Conservation (phyloP, 1,139 yeast genomes). For the Protomyces gravidus region DNA sequence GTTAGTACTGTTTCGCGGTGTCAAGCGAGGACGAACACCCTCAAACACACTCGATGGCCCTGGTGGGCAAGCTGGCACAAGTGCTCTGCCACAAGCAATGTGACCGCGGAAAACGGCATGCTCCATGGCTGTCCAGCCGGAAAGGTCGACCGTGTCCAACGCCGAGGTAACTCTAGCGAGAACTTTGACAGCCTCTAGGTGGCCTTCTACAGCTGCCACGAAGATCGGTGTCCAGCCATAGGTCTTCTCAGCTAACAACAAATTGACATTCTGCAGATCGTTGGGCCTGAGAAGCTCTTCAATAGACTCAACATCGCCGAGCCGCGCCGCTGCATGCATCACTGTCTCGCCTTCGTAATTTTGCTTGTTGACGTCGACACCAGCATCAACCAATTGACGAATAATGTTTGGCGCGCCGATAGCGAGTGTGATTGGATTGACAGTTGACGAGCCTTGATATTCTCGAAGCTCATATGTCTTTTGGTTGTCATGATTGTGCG, state of each 20-base stretch:
- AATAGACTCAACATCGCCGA: slow-evolving; percentile 55
- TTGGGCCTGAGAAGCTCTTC: slow-evolving; percentile 48
- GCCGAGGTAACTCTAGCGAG: slow-evolving; percentile 55
- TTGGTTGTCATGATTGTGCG: slow-evolving; percentile 40
- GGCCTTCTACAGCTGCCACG: slow-evolving; percentile 87
- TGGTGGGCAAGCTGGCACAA: slow-evolving; percentile 42
- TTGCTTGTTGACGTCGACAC: slow-evolving; percentile 60
- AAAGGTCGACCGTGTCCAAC: slow-evolving; percentile 61
- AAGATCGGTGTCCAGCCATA: slow-evolving; percentile 97
- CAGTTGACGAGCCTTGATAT: not conserved
- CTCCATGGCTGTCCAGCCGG: slow-evolving; percentile 97
- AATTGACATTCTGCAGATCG: slow-evolving; percentile 54
- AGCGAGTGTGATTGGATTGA: slow-evolving; percentile 18
- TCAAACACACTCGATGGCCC: slow-evolving; percentile 24
- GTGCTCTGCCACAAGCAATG: slow-evolving; percentile 61
- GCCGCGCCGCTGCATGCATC: slow-evolving; percentile 69
- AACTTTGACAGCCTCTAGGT: slow-evolving; percentile 51
- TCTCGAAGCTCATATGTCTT: slow-evolving; percentile 43
- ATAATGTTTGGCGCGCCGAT: slow-evolving; percentile 55
- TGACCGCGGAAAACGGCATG: slow-evolving; percentile 93
- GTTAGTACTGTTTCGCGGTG: slow-evolving; percentile 11
- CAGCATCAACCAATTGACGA: slow-evolving; percentile 53
- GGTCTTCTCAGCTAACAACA: slow-evolving; percentile 69
- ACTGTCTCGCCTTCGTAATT: slow-evolving; percentile 74
- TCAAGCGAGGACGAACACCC: not conserved